Conservation (phyloP, 2,329 filamentous ascomycete genomes). For the Fusarium lyarnte region DNA sequence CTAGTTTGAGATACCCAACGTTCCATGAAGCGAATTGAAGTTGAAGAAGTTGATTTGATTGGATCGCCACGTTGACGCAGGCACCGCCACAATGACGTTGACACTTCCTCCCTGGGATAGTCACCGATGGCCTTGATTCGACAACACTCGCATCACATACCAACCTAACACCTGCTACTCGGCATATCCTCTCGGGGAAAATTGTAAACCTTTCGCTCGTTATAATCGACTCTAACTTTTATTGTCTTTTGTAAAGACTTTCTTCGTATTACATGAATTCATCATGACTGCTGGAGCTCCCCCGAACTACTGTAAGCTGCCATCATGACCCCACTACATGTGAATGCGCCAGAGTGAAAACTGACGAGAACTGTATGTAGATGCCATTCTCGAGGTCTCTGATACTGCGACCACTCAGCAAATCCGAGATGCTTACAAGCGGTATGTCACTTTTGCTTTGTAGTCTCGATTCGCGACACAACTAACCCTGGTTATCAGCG, state of each 20-base stretch:
- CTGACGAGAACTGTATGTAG: constrained; percentile 54
- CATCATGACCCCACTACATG: constrained; percentile 20
- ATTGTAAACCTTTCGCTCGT: constrained; percentile 3
- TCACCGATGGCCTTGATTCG: constrained; percentile 21
- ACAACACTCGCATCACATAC: constrained; percentile 7
- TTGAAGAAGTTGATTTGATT: constrained; percentile 11
- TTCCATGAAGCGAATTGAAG: constrained; percentile 17
- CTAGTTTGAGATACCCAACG: constrained; percentile 33
- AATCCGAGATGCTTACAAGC: constrained; percentile 94
- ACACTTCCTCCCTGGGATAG: constrained; percentile 25
- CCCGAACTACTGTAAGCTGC: constrained; percentile 66
- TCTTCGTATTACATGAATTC: background rate
- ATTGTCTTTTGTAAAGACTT: background rate
- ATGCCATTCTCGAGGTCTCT: constrained; percentile 77
- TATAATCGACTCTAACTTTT: constrained; percentile 7
- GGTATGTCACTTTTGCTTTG: constrained; percentile 56
- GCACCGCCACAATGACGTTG: constrained; percentile 57
- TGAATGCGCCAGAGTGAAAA: constrained; percentile 5
- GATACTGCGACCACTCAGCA: constrained; percentile 81
- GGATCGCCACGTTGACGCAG: constrained; percentile 43
- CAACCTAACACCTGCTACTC: constrained; percentile 19
- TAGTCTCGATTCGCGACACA: background rate
- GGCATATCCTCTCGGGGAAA: constrained; percentile 3
- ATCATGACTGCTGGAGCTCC: constrained; percentile 54
- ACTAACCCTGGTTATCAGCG: constrained; percentile 59